Base-by-base conservation (phyloP, 495 filamentous ascomycete genomes). In the Platismatia glauca region DNA sequence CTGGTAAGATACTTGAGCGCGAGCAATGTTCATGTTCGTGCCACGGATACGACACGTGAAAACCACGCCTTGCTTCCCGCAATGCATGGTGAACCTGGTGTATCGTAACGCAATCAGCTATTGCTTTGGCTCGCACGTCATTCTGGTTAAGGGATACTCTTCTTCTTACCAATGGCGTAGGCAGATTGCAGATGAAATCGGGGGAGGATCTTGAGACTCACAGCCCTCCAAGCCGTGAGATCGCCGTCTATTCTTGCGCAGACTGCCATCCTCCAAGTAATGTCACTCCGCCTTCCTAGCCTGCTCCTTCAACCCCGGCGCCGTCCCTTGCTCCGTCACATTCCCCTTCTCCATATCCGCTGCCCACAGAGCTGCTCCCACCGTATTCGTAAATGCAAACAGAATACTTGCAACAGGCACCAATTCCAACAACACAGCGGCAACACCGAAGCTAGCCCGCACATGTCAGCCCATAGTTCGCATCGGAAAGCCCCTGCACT, bases 341-440 rank as follows among this genome's bases (percentile, higher is more conserved):
- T 71, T 59, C 9, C 62, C 81, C 63, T 81, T 79, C 74, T 97
- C 94, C 59, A 97, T 82, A 76, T 97, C 93, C 9, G 90, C 87
- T 27, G 94, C 92, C 91, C 91, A 98, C 34, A 98, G 77, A 24
- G 91, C 94, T 31, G 94, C 94, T 1, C 93, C 94, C 57, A 93
- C 89, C 13, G 89, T 86, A 71, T 95, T 97, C 4, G 90, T 96
- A 67, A 95, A 97, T 12, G 88, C 77, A 71, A 97, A 96, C 48
- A 90, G 77, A 48, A 96, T 87, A 6, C 89, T 92, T 18, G 81
- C 81, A 57, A 96, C 70, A 3, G 94, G 94, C 8, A 97, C 73
- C 79, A 96, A 85, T 70, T 98, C 91, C 34, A 95, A 80, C 0
- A 90, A 72, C 39, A 88, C 86, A 4, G 89, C 83, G 33, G 86